phyloP scores from a whole-genome alignment of 2,329 filamentous ascomycete species.

The Colletotrichum lentis region DNA sequence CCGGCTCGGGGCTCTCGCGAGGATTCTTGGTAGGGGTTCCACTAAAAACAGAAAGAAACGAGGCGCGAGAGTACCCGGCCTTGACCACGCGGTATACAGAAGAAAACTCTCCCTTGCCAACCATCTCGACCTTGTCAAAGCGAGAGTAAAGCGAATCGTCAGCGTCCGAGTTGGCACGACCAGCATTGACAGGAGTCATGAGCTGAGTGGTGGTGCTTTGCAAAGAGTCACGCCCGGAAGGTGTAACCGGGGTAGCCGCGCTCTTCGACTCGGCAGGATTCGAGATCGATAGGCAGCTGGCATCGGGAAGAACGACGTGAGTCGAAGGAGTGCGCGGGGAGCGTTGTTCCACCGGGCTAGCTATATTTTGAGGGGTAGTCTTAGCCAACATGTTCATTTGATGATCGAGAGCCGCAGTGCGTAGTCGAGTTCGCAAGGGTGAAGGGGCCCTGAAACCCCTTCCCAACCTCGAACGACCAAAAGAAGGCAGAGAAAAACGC shows the following conservation, averaged over 20 bases:
- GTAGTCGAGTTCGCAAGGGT: conserved; percentile 45
- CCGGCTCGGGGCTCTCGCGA: conserved; percentile 62
- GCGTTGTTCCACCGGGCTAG: conserved; percentile 67
- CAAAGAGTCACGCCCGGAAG: conserved; percentile 63
- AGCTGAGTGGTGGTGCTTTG: conserved; percentile 61
- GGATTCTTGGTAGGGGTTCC: conserved; percentile 56
- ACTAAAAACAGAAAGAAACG: conserved; percentile 48
- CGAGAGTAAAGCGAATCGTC: conserved; percentile 77
- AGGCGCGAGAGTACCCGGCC: conserved; percentile 42
- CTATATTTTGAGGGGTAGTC: conserved; percentile 59
- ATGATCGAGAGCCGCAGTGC: conserved; percentile 43
- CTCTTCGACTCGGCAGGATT: conserved; percentile 57
- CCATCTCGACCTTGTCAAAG: conserved; percentile 81
- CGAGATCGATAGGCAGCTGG: conserved; percentile 84
- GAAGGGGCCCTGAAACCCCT: conserved; percentile 48
- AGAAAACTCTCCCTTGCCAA: conserved; percentile 92
- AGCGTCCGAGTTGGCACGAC: conserved; percentile 72
- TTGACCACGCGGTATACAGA: conserved; percentile 82
- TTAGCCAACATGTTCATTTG: conserved; percentile 61
- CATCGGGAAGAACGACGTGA: conserved; percentile 76
- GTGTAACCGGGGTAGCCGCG: conserved; percentile 72
- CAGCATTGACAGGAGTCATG: conserved; percentile 74
- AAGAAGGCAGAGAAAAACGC: conserved; percentile 51
- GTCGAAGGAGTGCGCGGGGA: conserved; percentile 84
- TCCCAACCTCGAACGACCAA: conserved; percentile 46